These are phyloP conservation scores for Saussurea involucrata DNA, from an alignment of 129 eudicot species.

Conservation along the genomic window DNA sequence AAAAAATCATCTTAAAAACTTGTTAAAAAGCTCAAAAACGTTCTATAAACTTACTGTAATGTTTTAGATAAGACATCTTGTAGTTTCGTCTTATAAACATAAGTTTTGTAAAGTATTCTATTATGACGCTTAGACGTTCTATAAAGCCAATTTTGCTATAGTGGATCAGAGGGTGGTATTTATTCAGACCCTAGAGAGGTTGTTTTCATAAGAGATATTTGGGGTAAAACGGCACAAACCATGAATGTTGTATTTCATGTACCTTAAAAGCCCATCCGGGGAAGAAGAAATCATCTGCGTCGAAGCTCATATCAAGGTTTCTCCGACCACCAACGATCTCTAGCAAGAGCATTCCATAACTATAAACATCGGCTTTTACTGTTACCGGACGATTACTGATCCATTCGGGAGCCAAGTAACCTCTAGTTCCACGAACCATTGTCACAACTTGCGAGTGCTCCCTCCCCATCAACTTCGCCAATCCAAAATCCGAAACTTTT, in stretches of 20 bases:
- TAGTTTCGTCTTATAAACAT: too few relatives aligned
- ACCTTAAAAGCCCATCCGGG: conserved; percentile 99
- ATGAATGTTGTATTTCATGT: background rate
- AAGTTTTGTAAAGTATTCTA: too few relatives aligned
- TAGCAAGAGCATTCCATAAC: conserved; percentile 92
- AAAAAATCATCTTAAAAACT: too few relatives aligned
- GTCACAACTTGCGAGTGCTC: conserved; percentile 91
- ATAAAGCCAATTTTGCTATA: too few relatives aligned
- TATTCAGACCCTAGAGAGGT: background rate
- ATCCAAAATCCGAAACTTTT: conserved; percentile 90
- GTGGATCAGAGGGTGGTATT: background rate
- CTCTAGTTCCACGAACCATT: conserved; percentile 96
- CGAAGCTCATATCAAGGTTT: conserved; percentile 84
- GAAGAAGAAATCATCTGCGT: conserved; percentile 75
- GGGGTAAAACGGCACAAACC: background rate
- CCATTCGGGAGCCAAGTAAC: conserved; percentile 98
- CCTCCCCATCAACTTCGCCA: conserved; percentile 92
- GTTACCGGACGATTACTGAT: conserved; percentile 93
- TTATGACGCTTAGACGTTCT: too few relatives aligned
- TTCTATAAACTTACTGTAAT: too few relatives aligned
- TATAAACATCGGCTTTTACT: conserved; percentile 93
- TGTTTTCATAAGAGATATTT: background rate
- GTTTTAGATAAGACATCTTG: too few relatives aligned
- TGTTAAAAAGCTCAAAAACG: too few relatives aligned
- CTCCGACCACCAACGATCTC: conserved; percentile 95